These are phyloP conservation scores for Fusarium phyllophilum DNA, from an alignment of 2,329 filamentous ascomycete genomes.

Conservation along the genomic window DNA sequence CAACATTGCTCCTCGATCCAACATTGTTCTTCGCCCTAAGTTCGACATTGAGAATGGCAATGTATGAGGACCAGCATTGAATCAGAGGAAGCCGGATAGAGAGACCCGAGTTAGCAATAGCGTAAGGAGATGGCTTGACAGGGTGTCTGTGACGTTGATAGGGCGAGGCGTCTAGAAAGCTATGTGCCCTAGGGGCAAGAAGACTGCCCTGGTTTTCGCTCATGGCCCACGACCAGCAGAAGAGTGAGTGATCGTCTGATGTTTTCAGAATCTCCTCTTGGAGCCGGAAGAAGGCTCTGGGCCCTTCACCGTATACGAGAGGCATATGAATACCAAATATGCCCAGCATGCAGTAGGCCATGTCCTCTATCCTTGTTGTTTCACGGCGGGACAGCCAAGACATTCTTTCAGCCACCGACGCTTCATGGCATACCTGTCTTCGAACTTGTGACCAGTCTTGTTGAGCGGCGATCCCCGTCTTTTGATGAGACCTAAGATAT, in stretches of 20 bases:
- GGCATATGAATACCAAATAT: not conserved
- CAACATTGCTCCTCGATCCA: not conserved
- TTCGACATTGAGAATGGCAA: not conserved
- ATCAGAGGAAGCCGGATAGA: not conserved
- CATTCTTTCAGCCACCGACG: not conserved
- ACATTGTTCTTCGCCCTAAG: not conserved
- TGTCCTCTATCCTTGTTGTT: not conserved
- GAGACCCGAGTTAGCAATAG: not conserved
- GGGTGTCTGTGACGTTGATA: not conserved
- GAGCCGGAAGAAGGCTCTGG: not conserved
- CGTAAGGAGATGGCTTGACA: not conserved
- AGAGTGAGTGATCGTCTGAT: not conserved
- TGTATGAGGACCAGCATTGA: not conserved
- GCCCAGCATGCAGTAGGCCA: not conserved
- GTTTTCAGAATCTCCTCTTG: not conserved
- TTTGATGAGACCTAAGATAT: not conserved
- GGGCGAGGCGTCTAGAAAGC: not conserved
- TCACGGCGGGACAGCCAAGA: not conserved
- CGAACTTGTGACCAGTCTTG: not conserved
- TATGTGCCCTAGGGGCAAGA: not conserved
- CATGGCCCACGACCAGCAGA: not conserved
- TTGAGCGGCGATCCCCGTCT: not conserved
- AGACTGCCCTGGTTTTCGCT: not conserved
- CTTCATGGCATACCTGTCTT: not conserved
- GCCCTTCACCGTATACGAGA: not conserved